A percentile compares a stretch with the other conserved stretches of the same genome.
Conservation (phyloP, 495 filamentous ascomycete species). For the Penicillium waksmanii region DNA sequence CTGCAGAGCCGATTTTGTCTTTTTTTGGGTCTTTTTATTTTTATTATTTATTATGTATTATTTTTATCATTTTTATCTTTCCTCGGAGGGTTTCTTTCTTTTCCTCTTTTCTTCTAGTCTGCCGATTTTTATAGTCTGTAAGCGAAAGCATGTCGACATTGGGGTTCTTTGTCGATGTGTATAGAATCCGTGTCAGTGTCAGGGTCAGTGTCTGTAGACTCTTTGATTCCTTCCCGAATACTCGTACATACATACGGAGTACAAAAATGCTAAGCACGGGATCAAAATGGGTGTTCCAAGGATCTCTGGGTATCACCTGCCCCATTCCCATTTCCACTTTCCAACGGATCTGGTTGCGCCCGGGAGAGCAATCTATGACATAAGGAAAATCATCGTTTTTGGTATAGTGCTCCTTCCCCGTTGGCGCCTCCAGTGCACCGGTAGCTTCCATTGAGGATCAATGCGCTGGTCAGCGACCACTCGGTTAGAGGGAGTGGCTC, state of each 20-base stretch:
- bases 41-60: no score
- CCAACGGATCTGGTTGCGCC: constrained; percentile 1
- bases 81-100: background rate
- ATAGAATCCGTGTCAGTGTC: no score
- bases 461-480: constrained; percentile 23
- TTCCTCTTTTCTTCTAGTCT: background rate
- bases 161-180: background rate
- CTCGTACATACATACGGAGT: no score
- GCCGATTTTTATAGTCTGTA: background rate
- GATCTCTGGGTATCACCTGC: constrained; percentile 7
- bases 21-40: constrained; percentile 17
- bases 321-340: constrained; percentile 2
- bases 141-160: no score
- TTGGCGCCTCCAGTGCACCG: constrained; percentile 1
- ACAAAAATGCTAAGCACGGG: background rate
- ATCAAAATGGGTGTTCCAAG: constrained; percentile 1
- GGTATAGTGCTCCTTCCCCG: background rate
- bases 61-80: background rate
- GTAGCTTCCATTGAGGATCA: constrained; percentile 4
- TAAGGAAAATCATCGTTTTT: constrained; percentile 27
- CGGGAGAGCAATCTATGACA: constrained; percentile 28
- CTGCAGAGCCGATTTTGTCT: constrained; percentile 32
- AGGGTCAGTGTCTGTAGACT: background rate
- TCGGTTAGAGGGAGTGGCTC: no score
- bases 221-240: background rate